Conservation (phyloP, 2,329 filamentous ascomycete genomes). For the Penicillium psychrosexuale region DNA sequence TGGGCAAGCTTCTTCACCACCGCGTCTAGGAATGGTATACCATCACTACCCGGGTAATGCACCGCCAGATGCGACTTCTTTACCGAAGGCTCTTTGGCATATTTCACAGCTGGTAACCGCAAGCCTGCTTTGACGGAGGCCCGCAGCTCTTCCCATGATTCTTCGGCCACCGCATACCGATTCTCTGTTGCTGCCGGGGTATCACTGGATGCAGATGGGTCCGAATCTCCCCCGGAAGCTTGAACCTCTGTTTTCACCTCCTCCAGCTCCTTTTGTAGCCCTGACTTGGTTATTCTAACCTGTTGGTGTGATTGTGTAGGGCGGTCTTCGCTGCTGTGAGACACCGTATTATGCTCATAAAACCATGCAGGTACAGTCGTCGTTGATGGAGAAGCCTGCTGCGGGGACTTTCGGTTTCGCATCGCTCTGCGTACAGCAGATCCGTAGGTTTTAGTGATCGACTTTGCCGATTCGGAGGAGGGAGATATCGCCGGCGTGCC, state of each 20-base stretch:
- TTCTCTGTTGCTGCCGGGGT: constrained; percentile 18
- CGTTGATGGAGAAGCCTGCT: constrained; percentile 19
- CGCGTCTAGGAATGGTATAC: constrained; percentile 54
- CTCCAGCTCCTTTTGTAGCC: constrained; percentile 15
- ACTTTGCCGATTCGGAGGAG: constrained; percentile 19
- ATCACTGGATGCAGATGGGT: constrained; percentile 20
- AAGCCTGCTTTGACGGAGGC: constrained; percentile 53
- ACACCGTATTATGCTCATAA: constrained; percentile 33
- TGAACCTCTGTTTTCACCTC: constrained; percentile 8
- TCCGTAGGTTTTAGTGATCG: constrained; percentile 36
- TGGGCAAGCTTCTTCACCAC: constrained; percentile 63
- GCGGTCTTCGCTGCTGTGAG: constrained; percentile 18
- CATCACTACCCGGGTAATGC: constrained; percentile 57
- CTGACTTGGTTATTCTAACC: constrained; percentile 28
- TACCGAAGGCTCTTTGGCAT: constrained; percentile 47
- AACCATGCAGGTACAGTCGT: constrained; percentile 40
- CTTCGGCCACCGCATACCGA: constrained; percentile 41
- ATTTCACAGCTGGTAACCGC: constrained; percentile 39
- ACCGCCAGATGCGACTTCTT: constrained; percentile 57
- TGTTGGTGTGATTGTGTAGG: constrained; percentile 18
- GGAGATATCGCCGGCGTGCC: constrained; percentile 8
- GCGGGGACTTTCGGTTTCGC: constrained; percentile 32
- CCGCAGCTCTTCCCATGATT: constrained; percentile 49
- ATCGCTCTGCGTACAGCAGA: constrained; percentile 40
- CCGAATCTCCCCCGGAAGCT: constrained; percentile 27